Evolutionary conservation across 371 early-diverging fungal species (phyloP).

Genomic region (Circinella minor): DNA sequence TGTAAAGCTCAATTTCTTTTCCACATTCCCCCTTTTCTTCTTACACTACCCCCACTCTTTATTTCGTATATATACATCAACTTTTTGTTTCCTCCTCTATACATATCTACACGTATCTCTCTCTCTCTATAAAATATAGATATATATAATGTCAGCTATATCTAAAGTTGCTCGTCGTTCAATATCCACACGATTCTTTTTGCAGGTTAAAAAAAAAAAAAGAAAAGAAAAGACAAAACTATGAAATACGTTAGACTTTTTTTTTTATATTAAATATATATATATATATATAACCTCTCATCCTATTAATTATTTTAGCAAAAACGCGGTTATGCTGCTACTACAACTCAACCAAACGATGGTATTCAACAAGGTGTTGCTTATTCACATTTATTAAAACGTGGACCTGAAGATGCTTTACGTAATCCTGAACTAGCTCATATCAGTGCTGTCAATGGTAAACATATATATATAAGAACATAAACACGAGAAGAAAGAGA

Average conservation of each 20-base stretch:
- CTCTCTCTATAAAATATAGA: too few relatives aligned
- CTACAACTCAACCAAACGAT: slow-evolving; percentile 67
- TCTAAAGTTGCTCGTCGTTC: slow-evolving; percentile 8
- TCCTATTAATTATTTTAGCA: neutral
- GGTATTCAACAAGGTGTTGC: slow-evolving; percentile 84
- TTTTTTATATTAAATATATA: too few relatives aligned
- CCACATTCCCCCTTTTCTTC: too few relatives aligned
- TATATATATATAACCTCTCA: too few relatives aligned
- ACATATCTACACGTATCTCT: neutral
- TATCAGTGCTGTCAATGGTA: slow-evolving; percentile 64
- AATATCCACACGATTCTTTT: neutral
- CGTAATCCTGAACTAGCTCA: slow-evolving; percentile 76
- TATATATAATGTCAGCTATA: neutral
- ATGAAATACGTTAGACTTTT: too few relatives aligned
- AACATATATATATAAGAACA: neutral
- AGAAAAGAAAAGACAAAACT: too few relatives aligned
- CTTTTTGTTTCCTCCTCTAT: too few relatives aligned
- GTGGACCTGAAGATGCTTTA: slow-evolving; percentile 73
- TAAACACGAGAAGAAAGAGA: too few relatives aligned
- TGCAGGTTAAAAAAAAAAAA: neutral
- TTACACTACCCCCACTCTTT: too few relatives aligned
- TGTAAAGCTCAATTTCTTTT: too few relatives aligned
- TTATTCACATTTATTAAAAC: slow-evolving; percentile 72
- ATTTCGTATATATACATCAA: too few relatives aligned
- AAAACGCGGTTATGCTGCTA: slow-evolving; percentile 39